Percentiles rank a stretch among this genome's conserved stretches.
Evolutionary conservation across 192 early-diverging fungal genomes (phyloP).

Genomic region (Backusella luteola): DNA sequence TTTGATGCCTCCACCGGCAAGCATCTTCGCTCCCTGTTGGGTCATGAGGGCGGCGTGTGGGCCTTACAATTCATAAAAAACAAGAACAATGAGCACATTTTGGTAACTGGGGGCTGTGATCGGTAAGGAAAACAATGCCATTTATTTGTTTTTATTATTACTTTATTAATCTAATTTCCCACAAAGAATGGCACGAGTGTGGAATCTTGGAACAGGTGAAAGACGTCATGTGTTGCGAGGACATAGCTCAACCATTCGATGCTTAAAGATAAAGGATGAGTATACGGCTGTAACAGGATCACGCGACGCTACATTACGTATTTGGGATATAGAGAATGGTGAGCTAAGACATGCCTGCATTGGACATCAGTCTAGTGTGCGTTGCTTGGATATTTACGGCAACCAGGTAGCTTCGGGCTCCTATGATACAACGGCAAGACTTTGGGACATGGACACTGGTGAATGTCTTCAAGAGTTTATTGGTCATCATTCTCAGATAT

Average conservation of each 20-base stretch:
- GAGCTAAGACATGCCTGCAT: constrained; percentile 71
- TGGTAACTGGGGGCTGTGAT: constrained; percentile 96
- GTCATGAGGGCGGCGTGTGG: constrained; percentile 97
- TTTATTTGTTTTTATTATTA: constrained; percentile 6
- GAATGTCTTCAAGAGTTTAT: constrained; percentile 65
- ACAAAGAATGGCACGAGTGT: constrained; percentile 77
- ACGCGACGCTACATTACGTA: constrained; percentile 88
- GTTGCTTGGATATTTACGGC: constrained; percentile 86
- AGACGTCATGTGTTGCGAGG: constrained; percentile 91
- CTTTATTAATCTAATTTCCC: constrained; percentile 3
- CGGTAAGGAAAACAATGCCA: constrained; percentile 49
- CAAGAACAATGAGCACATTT: constrained; percentile 52
- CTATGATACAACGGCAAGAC: constrained; percentile 89
- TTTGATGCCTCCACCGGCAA: constrained; percentile 82
- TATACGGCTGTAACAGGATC: constrained; percentile 88
- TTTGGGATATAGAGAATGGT: constrained; percentile 79
- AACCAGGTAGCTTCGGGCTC: constrained; percentile 85
- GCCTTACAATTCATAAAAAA: constrained; percentile 72
- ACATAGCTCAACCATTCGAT: constrained; percentile 95
- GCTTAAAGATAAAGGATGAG: constrained; percentile 72
- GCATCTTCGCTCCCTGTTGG: constrained; percentile 68
- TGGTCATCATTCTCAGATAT: constrained; percentile 95
- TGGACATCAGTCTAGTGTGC: constrained; percentile 89
- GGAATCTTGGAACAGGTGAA: constrained; percentile 85
- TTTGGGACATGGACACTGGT: constrained; percentile 86